phyloP scores from a whole-genome alignment of 1,284 basidiomycete genomes.

The Moesziomyces globuligerus region DNA sequence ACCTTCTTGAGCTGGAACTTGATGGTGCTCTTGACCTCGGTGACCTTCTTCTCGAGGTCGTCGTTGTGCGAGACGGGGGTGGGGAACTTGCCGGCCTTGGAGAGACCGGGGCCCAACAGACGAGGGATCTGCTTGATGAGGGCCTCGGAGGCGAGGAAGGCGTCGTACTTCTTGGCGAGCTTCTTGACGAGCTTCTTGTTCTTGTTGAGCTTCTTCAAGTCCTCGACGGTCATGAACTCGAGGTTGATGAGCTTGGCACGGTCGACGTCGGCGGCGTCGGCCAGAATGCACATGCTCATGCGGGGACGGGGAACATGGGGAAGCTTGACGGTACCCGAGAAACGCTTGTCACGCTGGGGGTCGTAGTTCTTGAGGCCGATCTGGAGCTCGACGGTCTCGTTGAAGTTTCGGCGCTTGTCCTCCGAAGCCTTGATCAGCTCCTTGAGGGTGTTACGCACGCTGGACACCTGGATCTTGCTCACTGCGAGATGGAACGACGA shows the following conservation, averaged over 20 bases:
- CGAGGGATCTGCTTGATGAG: slow-evolving; percentile 99
- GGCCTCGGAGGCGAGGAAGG: slow-evolving; percentile 96
- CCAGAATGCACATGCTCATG: slow-evolving; percentile 99
- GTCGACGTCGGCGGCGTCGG: slow-evolving; percentile 98
- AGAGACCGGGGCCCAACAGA: slow-evolving; percentile 98
- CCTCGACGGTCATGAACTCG: slow-evolving; percentile 97
- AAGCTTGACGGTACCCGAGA: slow-evolving; percentile 73
- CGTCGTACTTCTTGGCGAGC: slow-evolving; percentile 99
- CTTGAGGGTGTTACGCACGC: slow-evolving; percentile 64
- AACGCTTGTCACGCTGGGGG: slow-evolving; percentile 68
- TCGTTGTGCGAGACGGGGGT: slow-evolving; percentile 89
- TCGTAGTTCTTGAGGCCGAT: slow-evolving; percentile 68
- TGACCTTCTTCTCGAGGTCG: slow-evolving; percentile 90
- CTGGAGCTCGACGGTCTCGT: slow-evolving; percentile 68
- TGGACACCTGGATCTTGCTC: slow-evolving; percentile 65
- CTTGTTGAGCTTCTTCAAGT: slow-evolving; percentile 99
- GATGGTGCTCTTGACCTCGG: slow-evolving; percentile 96
- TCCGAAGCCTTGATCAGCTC: slow-evolving; percentile 63
- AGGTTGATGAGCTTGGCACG: slow-evolving; percentile 96
- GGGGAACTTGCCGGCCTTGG: slow-evolving; percentile 99
- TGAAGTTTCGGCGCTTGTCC: slow-evolving; percentile 67
- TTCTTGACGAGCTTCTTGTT: slow-evolving; percentile 99
- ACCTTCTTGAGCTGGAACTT: slow-evolving; percentile 84
- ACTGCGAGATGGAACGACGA: slow-evolving; percentile 14
- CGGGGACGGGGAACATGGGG: slow-evolving; percentile 96